These are phyloP conservation scores for Tetrahymena thermophila DNA, from an alignment of 73 alveolate genomes.

Conservation along the genomic window DNA sequence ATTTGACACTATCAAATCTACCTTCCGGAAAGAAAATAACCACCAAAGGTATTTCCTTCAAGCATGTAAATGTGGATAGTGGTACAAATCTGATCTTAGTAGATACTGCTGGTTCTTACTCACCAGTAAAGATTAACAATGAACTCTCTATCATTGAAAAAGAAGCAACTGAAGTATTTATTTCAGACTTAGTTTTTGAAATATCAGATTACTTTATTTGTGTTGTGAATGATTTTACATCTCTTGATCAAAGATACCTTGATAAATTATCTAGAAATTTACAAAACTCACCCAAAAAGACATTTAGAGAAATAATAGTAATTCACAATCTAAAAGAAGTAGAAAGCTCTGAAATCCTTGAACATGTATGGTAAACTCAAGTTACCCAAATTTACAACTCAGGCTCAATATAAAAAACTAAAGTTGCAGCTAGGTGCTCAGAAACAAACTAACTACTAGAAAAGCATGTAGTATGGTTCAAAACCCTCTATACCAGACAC, in stretches of 20 bases:
- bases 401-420: slow-evolving; percentile 34
- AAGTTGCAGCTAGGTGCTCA: slow-evolving; percentile 28
- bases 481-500: slow-evolving; percentile 51
- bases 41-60: slow-evolving; percentile 47
- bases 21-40: slow-evolving; percentile 47
- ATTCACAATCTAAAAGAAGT: slow-evolving; percentile 50
- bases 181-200: slow-evolving; percentile 36
- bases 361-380: slow-evolving; percentile 41
- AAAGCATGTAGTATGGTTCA: slow-evolving; percentile 44
- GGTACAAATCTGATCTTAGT: slow-evolving; percentile 37
- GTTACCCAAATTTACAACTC: slow-evolving; percentile 21
- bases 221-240: slow-evolving; percentile 51
- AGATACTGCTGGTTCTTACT: slow-evolving; percentile 53
- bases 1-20: slow-evolving; percentile 13
- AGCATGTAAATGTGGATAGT: slow-evolving; percentile 40
- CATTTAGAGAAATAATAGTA: slow-evolving; percentile 45
- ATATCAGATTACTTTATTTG: slow-evolving; percentile 46
- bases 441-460: slow-evolving; percentile 8
- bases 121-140: slow-evolving; percentile 31
- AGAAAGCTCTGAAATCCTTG: slow-evolving; percentile 19
- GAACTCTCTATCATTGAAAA: slow-evolving; percentile 33
- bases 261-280: slow-evolving; percentile 36
- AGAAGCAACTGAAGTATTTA: slow-evolving; percentile 42
- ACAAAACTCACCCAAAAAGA: slow-evolving; percentile 25
- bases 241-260: slow-evolving; percentile 43